phyloP scores from a whole-genome alignment of 495 filamentous ascomycete genomes.

The Talaromyces thailandensis region DNA sequence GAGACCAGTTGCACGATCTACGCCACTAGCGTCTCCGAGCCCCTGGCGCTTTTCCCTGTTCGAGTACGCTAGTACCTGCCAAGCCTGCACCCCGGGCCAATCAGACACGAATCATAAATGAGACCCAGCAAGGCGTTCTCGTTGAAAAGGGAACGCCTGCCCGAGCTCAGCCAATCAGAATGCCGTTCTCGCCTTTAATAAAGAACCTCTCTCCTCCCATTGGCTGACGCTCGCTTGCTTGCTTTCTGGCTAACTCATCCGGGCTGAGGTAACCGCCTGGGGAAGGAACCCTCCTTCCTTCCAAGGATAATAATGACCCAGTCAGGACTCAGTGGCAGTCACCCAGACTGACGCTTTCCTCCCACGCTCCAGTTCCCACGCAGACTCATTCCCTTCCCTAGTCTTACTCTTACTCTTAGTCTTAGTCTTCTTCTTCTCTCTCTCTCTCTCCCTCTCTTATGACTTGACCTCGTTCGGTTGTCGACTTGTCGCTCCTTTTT shows the following conservation, averaged over 20 bases:
- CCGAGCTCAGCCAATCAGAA: not conserved
- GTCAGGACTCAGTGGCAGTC: no score
- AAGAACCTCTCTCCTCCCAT: not conserved
- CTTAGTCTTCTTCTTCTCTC: not conserved
- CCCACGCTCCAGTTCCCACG: not conserved
- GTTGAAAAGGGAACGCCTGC: no score
- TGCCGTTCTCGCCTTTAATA: not conserved
- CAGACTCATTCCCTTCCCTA: not conserved
- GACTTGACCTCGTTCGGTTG: constrained; percentile 8
- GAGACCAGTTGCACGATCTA: not conserved
- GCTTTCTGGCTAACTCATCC: not conserved
- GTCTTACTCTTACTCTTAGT: not conserved
- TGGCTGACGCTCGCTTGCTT: not conserved
- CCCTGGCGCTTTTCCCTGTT: constrained; percentile 6
- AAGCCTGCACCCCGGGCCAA: not conserved
- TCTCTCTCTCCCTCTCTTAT: constrained; percentile 15
- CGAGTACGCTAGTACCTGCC: constrained; percentile 3
- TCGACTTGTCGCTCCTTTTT: constrained; percentile 8
- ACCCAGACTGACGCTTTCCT: no score
- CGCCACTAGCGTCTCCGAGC: constrained; percentile 3
- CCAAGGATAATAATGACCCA: no score
- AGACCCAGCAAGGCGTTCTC: not conserved
- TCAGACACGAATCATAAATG: not conserved
- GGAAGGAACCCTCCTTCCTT: not conserved
- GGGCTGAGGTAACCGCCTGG: not conserved